Conservation (phyloP, 177 flowering plant genomes). For the Vitis hybrid region DNA sequence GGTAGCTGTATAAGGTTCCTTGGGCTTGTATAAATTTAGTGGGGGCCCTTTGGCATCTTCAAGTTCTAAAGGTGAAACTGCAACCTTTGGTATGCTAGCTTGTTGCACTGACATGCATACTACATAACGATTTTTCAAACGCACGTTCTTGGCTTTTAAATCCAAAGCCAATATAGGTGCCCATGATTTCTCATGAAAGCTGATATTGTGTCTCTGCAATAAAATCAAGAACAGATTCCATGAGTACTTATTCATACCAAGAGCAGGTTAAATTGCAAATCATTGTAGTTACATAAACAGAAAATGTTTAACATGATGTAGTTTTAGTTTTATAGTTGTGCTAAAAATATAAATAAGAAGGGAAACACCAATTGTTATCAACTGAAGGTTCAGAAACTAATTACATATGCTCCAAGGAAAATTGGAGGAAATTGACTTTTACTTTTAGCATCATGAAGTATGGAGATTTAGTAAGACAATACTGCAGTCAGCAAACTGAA, state of each 20-base stretch:
- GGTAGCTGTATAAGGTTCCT: slow-evolving; percentile 87
- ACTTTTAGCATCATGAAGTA: too few species aligned
- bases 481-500: too few species aligned
- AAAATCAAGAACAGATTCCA: slow-evolving; percentile 6
- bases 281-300: background rate
- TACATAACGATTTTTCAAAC: slow-evolving; percentile 25
- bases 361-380: too few species aligned
- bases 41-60: slow-evolving; percentile 90
- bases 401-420: too few species aligned
- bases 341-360: too few species aligned
- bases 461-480: too few species aligned
- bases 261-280: background rate
- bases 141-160: slow-evolving; percentile 31
- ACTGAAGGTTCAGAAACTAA: too few species aligned
- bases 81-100: slow-evolving; percentile 60
- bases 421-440: too few species aligned
- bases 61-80: slow-evolving; percentile 71
- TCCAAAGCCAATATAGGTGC: slow-evolving; percentile 31
- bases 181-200: slow-evolving; percentile 57
- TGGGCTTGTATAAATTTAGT: slow-evolving; percentile 69
- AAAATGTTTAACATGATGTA: background rate
- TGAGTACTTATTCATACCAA: background rate
- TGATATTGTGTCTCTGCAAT: slow-evolving; percentile 53
- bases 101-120: slow-evolving; percentile 83
- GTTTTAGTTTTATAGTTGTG: background rate